Base-by-base conservation (phyloP, 768 basidiomycete species). In the Fomitopsis serialis region DNA sequence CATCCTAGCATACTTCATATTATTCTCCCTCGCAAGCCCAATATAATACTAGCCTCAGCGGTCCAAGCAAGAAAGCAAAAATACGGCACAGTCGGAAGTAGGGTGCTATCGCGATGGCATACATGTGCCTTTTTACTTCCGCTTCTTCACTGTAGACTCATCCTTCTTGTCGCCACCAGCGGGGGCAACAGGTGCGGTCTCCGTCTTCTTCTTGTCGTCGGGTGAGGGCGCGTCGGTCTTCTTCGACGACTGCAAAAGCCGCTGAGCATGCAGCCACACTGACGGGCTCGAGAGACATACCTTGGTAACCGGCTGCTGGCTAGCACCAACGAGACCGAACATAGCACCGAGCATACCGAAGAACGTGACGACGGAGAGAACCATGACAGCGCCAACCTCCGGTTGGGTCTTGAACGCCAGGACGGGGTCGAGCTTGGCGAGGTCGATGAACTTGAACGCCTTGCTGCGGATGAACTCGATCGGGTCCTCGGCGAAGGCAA, bases 401-500 rank as follows among this genome's bases (percentile, higher is more conserved):
- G 95, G 94, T 66, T 94, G 84, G 36, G 87, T 75, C 77, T 87
- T 90, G 79, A 98, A 79, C 40, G 97, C 95, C 23, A 70, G 69
- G 49, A 92, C 63, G 24, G 92, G 94, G 69, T 96, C 84, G 44
- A 78, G 68, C 66, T 83, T 83, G 58, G 81, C 87, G 54, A 81
- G 74, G 46, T 89, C 87, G 57, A 95, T 70, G 79, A 99, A 99
- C 49, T 77, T 75, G 63, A 87, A 76, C 44, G 87, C 79, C 73
- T 87, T 87, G 62, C 76, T 72, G 66, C 92, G 89, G 64, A 93
- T 77, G 75, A 86, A 94, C 54, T 75, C 83, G 61, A 90, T 72
- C 22, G 92, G 91, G 61, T 92, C 87, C 34, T 81, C 77, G 67
- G 79, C 74, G 75, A 89, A 89, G 21, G 75, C 71, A 25, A 74